Evolutionary conservation across 164 flowering plant genomes (phyloP), one percentile per base, ranked within the genome.

Genomic region (Akebia trifoliata): DNA sequence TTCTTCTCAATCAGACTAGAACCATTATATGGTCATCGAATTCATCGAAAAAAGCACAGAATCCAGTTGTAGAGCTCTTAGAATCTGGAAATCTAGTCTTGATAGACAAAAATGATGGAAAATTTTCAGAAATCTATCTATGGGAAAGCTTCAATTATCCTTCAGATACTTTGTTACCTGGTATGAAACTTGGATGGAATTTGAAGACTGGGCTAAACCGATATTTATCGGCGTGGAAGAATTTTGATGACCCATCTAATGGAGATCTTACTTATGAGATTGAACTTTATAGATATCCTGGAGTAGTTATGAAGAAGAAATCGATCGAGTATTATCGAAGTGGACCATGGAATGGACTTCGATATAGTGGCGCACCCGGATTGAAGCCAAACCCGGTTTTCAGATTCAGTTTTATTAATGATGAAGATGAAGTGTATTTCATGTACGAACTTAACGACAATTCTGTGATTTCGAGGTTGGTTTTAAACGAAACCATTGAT

Each of bases 311-410:
- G 8, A 21, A 40, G 51, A 39, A 58, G 11, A 31, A 47, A 6
- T 29, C 57, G 4, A 0, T 21, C 0, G 10, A 6, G 0, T 15
- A 10, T 8, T 77, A 64, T 38, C 64, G 85, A 29, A 71, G 74
- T 30, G 89, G 93, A 1, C 84, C 84, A 2, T 86, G 85, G 85
- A 77, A 76, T 45, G 89, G 89, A 8, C 12, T 54, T 4, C 2
- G 58, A 15, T 74, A 59, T 24, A 59, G 61, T 4, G 75, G 77
- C 1, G 4, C 28, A 1, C 70, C 69, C 1, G 18, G 17, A 9
- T 7, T 65, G 61, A 44, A 18, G 12, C 20, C 45, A 1, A 62
- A 54, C 24, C 20, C 21, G 0, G 39, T 54, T 18, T 47, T 36
- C 18, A 49, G 5, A 6, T 55, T 34, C 12, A 7, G 8, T 3